These are phyloP conservation scores for Lodderomyces parapsilosis DNA, from an alignment of 1,139 yeast genomes.

Conservation along the genomic window DNA sequence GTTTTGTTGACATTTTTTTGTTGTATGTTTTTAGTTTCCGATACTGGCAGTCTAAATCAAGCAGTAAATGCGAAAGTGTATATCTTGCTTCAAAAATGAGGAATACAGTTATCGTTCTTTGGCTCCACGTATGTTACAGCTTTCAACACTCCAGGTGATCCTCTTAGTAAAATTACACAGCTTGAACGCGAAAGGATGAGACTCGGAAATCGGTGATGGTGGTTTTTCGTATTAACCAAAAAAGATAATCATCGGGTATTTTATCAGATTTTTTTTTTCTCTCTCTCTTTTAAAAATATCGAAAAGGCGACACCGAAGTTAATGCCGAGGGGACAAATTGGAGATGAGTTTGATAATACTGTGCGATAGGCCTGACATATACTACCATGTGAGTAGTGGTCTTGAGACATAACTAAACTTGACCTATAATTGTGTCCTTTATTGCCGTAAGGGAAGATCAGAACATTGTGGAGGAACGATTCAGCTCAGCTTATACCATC, in stretches of 20 bases:
- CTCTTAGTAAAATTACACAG: not conserved
- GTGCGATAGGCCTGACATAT: too few relatives aligned
- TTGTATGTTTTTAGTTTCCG: slow-evolving; percentile 2
- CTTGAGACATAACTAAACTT: too few relatives aligned
- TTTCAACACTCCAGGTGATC: not conserved
- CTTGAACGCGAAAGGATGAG: not conserved
- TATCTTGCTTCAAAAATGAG: too few relatives aligned
- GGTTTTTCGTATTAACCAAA: not conserved
- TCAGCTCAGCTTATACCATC: too few relatives aligned
- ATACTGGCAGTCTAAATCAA: not conserved
- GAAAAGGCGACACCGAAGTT: too few relatives aligned
- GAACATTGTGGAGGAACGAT: too few relatives aligned
- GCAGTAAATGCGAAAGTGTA: not conserved
- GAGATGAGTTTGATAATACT: too few relatives aligned
- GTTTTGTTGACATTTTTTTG: slow-evolving; percentile 8
- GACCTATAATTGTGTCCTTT: too few relatives aligned
- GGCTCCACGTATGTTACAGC: not conserved
- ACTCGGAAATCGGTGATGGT: not conserved
- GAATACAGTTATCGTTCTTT: too few relatives aligned
- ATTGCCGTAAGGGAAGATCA: too few relatives aligned
- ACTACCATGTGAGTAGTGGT: too few relatives aligned
- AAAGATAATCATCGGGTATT: not conserved
- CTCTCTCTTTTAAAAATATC: not conserved
- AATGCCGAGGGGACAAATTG: too few relatives aligned
- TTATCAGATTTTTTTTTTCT: not conserved